These are phyloP conservation scores for Fusarium algeriense DNA, from an alignment of 2,329 filamentous ascomycete genomes.

Conservation along the genomic window DNA sequence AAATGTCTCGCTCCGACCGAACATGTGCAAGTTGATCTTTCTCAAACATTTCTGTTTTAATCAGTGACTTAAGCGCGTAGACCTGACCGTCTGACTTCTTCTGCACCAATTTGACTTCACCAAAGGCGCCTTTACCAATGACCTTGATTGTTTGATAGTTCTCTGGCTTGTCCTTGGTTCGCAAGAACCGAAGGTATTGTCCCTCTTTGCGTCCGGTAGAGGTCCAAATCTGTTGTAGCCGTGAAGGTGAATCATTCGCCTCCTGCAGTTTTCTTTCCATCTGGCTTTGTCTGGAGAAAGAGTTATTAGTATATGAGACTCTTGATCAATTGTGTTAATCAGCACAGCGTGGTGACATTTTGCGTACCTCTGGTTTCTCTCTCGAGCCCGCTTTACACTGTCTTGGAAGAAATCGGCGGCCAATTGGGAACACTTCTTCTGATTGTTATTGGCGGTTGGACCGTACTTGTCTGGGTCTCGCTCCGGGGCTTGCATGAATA, in stretches of 20 bases:
- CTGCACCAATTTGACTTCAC: slow-evolving; percentile 97
- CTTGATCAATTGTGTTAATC: slow-evolving; percentile 21
- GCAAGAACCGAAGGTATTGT: slow-evolving; percentile 91
- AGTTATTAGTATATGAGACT: too few species aligned
- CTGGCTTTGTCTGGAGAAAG: slow-evolving; percentile 85
- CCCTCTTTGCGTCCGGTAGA: too few species aligned
- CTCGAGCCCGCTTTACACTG: slow-evolving; percentile 94
- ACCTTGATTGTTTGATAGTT: slow-evolving; percentile 98
- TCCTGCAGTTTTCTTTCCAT: slow-evolving; percentile 89
- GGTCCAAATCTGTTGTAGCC: too few species aligned
- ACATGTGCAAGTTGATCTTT: slow-evolving; percentile 98
- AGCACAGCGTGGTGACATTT: too few species aligned
- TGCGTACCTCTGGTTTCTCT: slow-evolving; percentile 96
- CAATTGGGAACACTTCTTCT: slow-evolving; percentile 76
- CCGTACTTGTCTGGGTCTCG: slow-evolving; percentile 86
- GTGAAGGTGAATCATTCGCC: too few species aligned
- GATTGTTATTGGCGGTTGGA: slow-evolving; percentile 73
- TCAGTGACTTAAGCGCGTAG: slow-evolving; percentile 97
- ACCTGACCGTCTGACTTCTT: slow-evolving; percentile 97
- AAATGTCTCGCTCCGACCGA: slow-evolving; percentile 95
- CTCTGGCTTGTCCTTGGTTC: slow-evolving; percentile 90
- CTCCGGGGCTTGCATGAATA: too few species aligned
- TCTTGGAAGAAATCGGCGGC: slow-evolving; percentile 98
- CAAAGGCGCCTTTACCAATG: slow-evolving; percentile 98
- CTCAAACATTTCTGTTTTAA: slow-evolving; percentile 99